phyloP scores from a whole-genome alignment of 495 filamentous ascomycete genomes.

The Aspergillus wentii region DNA sequence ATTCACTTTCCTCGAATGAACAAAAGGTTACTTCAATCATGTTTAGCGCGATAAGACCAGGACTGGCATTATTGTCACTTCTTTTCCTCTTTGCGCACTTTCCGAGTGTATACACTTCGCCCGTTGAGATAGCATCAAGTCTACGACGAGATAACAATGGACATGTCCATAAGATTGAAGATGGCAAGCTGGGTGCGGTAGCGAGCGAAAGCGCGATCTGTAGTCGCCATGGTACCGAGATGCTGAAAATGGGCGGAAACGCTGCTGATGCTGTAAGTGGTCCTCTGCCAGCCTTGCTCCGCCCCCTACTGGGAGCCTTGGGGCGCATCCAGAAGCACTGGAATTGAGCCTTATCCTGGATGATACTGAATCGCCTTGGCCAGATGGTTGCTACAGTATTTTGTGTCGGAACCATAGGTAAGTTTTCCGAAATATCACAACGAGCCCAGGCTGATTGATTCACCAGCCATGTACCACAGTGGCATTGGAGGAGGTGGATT shows the following conservation, averaged over 20 bases:
- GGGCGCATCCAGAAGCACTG: too few species aligned
- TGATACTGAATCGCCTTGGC: too few species aligned
- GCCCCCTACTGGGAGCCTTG: too few species aligned
- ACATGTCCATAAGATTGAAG: constrained; percentile 8
- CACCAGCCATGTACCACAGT: constrained; percentile 75
- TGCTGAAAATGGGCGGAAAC: constrained; percentile 65
- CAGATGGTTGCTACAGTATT: constrained; percentile 65
- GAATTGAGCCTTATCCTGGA: background rate
- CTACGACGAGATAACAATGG: background rate
- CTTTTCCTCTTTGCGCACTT: background rate
- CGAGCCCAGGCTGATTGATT: constrained; percentile 1
- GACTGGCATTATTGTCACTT: too few species aligned
- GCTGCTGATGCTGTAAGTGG: constrained; percentile 63
- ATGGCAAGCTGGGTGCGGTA: constrained; percentile 62
- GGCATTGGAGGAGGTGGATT: constrained; percentile 91
- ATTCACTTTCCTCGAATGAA: too few species aligned
- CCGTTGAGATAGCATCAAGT: constrained; percentile 14
- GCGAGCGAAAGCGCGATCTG: constrained; percentile 74
- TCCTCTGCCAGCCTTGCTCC: background rate
- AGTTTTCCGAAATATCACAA: too few species aligned
- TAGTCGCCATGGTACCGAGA: constrained; percentile 67
- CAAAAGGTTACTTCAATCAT: too few species aligned
- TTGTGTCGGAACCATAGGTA: constrained; percentile 70
- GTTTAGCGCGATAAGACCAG: too few species aligned
- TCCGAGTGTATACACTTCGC: constrained; percentile 13